Conservation (phyloP, 2,329 filamentous ascomycete species). For the Alternaria alternata region DNA sequence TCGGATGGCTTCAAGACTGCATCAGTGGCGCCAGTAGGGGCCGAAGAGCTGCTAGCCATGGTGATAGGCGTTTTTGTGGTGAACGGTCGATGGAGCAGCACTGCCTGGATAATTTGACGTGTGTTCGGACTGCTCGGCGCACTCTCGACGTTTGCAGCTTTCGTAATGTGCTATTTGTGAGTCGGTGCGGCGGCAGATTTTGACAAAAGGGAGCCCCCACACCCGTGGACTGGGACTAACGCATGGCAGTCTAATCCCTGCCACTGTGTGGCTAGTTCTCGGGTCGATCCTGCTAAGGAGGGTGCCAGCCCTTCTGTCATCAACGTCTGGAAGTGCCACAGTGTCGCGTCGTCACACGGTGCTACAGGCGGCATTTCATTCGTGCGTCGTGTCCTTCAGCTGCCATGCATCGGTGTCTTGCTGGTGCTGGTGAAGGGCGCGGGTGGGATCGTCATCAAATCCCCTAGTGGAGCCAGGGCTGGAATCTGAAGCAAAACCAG, state of each 20-base stretch:
- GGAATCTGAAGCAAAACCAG: conserved; percentile 27
- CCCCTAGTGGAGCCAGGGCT: conserved; percentile 17
- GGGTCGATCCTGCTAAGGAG: conserved; percentile 19
- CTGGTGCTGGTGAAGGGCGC: not conserved
- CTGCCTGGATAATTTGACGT: not conserved
- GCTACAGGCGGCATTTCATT: not conserved
- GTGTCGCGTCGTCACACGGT: conserved; percentile 5
- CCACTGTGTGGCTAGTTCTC: conserved; percentile 11
- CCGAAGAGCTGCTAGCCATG: conserved; percentile 31
- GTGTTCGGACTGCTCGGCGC: conserved; percentile 1
- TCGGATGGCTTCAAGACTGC: conserved; percentile 87
- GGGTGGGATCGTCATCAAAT: conserved; percentile 7
- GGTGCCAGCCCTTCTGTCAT: conserved; percentile 4
- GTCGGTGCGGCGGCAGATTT: conserved; percentile 22
- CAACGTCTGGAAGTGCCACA: not conserved
- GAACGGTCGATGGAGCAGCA: conserved; percentile 8
- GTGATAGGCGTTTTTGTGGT: not conserved
- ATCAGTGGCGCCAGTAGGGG: conserved; percentile 64
- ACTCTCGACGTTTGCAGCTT: conserved; percentile 4
- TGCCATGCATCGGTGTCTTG: conserved; percentile 2
- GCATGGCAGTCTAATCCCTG: conserved; percentile 17
- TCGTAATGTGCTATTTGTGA: conserved; percentile 7
- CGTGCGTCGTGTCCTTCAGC: not conserved
- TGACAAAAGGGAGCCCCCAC: conserved; percentile 20
- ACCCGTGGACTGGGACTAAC: conserved; percentile 13